These are phyloP conservation scores for Dryas alaskensis DNA, from an alignment of 306 rosid species.

Conservation along the genomic window DNA sequence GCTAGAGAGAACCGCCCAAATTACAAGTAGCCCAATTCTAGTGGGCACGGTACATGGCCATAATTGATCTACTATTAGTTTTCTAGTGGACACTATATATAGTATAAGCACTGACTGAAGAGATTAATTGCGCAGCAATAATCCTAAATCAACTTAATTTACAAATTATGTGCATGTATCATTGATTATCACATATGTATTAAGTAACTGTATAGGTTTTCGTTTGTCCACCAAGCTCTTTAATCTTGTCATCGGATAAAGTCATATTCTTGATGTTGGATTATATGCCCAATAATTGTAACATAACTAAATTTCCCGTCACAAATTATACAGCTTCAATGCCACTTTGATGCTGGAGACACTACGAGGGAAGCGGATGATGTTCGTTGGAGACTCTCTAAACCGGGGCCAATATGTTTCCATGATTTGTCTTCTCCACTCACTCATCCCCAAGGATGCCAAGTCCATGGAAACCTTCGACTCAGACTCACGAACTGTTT, in stretches of 20 bases:
- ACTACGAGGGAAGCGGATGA: constrained; percentile 87
- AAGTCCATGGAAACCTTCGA: constrained; percentile 91
- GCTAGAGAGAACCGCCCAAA: no score
- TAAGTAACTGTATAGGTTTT: no score
- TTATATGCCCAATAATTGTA: neutral
- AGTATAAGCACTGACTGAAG: no score
- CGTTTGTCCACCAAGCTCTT: no score
- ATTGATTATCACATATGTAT: no score
- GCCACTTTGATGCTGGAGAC: constrained; percentile 82
- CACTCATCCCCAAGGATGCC: constrained; percentile 59
- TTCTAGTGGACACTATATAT: no score
- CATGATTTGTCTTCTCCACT: constrained; percentile 80
- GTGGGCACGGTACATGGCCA: no score
- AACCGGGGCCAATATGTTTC: constrained; percentile 94
- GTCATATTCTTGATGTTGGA: neutral
- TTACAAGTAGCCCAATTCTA: no score
- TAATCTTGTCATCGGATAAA: neutral
- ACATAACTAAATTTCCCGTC: neutral
- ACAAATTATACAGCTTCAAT: constrained; percentile 53
- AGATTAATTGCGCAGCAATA: no score
- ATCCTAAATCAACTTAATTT: no score
- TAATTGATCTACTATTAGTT: no score
- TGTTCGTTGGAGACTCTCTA: constrained; percentile 92
- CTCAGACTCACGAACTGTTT: constrained; percentile 82
- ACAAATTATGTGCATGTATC: no score